Base-by-base conservation (phyloP, 2,329 filamentous ascomycete species). In the Exophiala lecanii-corni region DNA sequence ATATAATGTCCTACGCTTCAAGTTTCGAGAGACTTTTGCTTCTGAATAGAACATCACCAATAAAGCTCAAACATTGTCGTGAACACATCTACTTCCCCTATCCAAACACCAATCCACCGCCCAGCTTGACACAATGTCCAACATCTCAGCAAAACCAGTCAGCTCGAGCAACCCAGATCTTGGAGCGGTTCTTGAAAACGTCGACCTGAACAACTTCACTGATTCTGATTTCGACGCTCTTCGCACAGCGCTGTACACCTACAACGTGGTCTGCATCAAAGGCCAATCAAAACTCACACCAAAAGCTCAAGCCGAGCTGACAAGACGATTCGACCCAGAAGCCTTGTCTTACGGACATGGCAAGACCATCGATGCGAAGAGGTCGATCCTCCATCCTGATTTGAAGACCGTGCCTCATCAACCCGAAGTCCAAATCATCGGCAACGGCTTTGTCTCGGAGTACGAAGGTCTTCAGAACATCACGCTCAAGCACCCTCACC, bases 351-450 rank as follows among this genome's bases (percentile, higher is more conserved):
- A 89, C 62, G 85, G 85, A 12, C 85, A 89, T 59, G 85, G 84
- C 58, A 86, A 84, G 64, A 85, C 82, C 0, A 69, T 86, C 36
- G 83, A 87, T 55, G 72, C 72, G 5, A 80, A 80, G 60, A 75
- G 72, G 39, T 72, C 67, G 42, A 79, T 89, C 55, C 73, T 89
- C 13, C 84, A 89, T 58, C 85, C 85, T 0, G 86, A 89, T 55
- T 72, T 89, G 13, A 88, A 89, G 68, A 89, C 85, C 0, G 78
- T 89, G 31, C 84, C 85, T 0, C 81, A 86, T 55, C 85, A 89
- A 60, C 83, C 85, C 0, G 84, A 89, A 60, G 82, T 86, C 1
- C 85, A 89, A 57, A 80, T 89, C 41, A 89, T 89, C 48, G 85
- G 85, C 30, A 87, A 89, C 57, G 85, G 86, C 4, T 74, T 76